Conservation (phyloP, 2,329 filamentous ascomycete species). For the Aureobasidium namibiae region DNA sequence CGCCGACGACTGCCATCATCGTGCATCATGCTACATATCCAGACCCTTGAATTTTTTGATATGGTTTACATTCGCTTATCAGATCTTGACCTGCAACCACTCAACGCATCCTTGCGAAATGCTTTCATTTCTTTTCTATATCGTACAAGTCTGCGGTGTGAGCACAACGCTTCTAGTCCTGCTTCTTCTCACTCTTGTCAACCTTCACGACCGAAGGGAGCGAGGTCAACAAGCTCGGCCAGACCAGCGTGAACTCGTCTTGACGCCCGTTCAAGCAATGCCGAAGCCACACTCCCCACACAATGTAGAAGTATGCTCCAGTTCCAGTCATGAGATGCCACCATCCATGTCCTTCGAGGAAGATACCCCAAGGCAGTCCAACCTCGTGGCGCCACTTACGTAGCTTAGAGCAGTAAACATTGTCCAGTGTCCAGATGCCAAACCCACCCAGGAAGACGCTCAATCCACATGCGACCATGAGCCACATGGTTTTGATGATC, state of each 20-base stretch:
- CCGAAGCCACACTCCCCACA: slow-evolving; percentile 75
- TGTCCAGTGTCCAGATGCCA: slow-evolving; percentile 71
- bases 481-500: slow-evolving; percentile 64
- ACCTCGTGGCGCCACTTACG: slow-evolving; percentile 58
- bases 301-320: slow-evolving; percentile 76
- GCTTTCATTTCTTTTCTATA: background rate
- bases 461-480: slow-evolving; percentile 61
- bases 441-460: slow-evolving; percentile 67
- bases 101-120: background rate
- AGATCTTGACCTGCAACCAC: background rate
- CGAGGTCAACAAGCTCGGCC: slow-evolving; percentile 54
- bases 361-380: slow-evolving; percentile 69
- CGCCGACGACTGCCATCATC: background rate
- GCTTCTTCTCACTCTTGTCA: slow-evolving; percentile 26
- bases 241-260: slow-evolving; percentile 61
- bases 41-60: background rate
- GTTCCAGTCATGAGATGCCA: slow-evolving; percentile 76
- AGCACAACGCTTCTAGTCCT: background rate
- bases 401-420: slow-evolving; percentile 61
- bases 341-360: slow-evolving; percentile 67
- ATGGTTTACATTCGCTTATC: background rate
- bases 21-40: background rate
- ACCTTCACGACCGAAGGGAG: slow-evolving; percentile 44
- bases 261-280: slow-evolving; percentile 66
- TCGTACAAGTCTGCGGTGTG: background rate